Evolutionary conservation across 2,329 filamentous ascomycete genomes (phyloP), one percentile per base, ranked within the genome.

Genomic region (Neofusicoccum cordaticola): DNA sequence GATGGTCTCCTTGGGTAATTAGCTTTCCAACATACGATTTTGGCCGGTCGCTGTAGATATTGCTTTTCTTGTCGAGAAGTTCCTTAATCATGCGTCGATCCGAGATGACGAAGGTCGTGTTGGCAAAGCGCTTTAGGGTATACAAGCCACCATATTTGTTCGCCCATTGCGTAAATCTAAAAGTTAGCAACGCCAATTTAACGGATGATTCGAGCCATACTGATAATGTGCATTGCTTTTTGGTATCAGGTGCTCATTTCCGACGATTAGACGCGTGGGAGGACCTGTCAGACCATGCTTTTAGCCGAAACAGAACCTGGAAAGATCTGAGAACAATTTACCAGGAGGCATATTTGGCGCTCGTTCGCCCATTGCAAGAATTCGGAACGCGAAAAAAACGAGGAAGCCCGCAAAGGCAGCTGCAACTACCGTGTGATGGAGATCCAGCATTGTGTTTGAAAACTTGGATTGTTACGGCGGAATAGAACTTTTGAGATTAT

Each of bases 11-110:
- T 6, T 52, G 44, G 2, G 53, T 65, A 22, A 51, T 27, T 3
- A 65, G 35, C 2, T 51, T 17, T 11, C 39, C 44, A n/a, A 60
- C 35, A 31, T 51, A 51, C 3, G 42, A 48, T 6, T 7, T 11
- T 34, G 63, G 63, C 1, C 63, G 53, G 39, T 65, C 27, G 15
- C 52, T 60, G 66, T 80, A 81, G 37, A 76, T 73, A 42, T 61
- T 67, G 0, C 76, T 73, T 48, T 75, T 74, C 64, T 75, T 76
- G 31, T 79, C 79, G 19, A 78, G 72, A 11, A 81, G 69, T 37
- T 79, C 77, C 48, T 72, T 71, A 6, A 75, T 75, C 31, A 39
- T 39, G 15, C 4, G 13, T 6, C 12, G 34, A 19, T 41, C 35
- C 3, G 31, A 39, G 3, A 53, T 53, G 3, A 53, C 51, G 17